phyloP scores from a whole-genome alignment of 441 rosid genomes.

The Codiaeum variegatum region DNA sequence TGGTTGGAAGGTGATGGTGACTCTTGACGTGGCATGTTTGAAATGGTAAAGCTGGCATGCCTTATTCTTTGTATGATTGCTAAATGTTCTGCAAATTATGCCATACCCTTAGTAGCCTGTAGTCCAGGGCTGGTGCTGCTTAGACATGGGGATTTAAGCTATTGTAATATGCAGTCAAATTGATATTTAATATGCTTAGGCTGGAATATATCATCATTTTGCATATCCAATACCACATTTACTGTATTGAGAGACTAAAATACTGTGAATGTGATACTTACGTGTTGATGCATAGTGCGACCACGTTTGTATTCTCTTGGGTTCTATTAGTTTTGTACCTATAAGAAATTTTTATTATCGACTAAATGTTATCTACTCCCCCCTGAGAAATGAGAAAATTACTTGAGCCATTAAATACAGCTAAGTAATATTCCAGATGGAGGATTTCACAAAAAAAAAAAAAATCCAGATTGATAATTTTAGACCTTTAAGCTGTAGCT shows the following conservation, averaged over 20 bases:
- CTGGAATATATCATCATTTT: too few species aligned
- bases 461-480: too few species aligned
- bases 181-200: too few species aligned
- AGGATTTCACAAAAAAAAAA: too few species aligned
- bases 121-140: neutral
- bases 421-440: neutral
- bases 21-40: constrained; percentile 67
- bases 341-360: neutral
- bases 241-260: too few species aligned
- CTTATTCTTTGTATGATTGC: constrained; percentile 8
- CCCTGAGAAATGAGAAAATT: neutral
- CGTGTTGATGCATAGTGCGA: too few species aligned
- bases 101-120: neutral
- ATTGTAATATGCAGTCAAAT: too few species aligned
- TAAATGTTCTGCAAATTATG: constrained; percentile 15
- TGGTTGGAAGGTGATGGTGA: constrained; percentile 48
- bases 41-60: constrained; percentile 45
- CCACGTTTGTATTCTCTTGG: neutral
- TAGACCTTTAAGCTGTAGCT: neutral
- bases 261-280: too few species aligned
- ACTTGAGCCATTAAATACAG: neutral
- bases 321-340: neutral
- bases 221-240: too few species aligned
- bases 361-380: neutral
- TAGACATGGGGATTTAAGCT: neutral